Conservation (phyloP, 495 filamentous ascomycete species). For the Haplographium delicatum region DNA sequence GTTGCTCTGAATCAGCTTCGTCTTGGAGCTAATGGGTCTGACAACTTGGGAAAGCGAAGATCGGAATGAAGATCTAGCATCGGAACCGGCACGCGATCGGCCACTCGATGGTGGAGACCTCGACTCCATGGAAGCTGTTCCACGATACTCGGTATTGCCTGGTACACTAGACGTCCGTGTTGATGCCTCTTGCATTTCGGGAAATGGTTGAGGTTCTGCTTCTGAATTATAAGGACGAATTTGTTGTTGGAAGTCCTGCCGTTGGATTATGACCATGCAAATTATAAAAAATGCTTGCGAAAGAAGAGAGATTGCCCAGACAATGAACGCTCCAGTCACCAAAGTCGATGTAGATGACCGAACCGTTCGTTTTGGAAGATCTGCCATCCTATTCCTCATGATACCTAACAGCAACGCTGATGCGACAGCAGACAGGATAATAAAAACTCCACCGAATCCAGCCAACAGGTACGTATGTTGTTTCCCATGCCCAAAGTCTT, state of each 20-base stretch:
- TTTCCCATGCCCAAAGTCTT: conserved; percentile 21
- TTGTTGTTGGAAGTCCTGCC: conserved; percentile 19
- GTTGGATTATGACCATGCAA: conserved; percentile 23
- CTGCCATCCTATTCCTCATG: conserved; percentile 16
- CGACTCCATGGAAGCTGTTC: conserved; percentile 25
- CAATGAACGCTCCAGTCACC: conserved; percentile 25
- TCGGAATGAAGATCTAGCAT: conserved; percentile 48
- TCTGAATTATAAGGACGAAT: conserved; percentile 17
- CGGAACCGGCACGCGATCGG: conserved; percentile 29
- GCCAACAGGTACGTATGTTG: conserved; percentile 24
- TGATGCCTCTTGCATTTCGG: conserved; percentile 23
- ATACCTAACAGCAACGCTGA: conserved; percentile 24
- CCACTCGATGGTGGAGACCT: conserved; percentile 20
- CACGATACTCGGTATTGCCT: conserved; percentile 6
- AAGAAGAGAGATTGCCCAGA: conserved; percentile 27
- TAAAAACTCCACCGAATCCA: conserved; percentile 16
- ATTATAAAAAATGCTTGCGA: conserved; percentile 25
- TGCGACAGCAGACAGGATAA: conserved; percentile 14
- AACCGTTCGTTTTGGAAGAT: conserved; percentile 17
- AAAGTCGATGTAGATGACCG: conserved; percentile 16
- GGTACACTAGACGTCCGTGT: conserved; percentile 13
- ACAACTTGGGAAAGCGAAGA: conserved; percentile 47
- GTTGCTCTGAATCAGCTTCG: conserved; percentile 32
- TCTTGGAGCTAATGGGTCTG: conserved; percentile 46
- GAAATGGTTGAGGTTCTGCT: conserved; percentile 8